These are phyloP conservation scores for Apophysomyces ossiformis DNA, from an alignment of 371 early-diverging fungal species.

Conservation along the genomic window DNA sequence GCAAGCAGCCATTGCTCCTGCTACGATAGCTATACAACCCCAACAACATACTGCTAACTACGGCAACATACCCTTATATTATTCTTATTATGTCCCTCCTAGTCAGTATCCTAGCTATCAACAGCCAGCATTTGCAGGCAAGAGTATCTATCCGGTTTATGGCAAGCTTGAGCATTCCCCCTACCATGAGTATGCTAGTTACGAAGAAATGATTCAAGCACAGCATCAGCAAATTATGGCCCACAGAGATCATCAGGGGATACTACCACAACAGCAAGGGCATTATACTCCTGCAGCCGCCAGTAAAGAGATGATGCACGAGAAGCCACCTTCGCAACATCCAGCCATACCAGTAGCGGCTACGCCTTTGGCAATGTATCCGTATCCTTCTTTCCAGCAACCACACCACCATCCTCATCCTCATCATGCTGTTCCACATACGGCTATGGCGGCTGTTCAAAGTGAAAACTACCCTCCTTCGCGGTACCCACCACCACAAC, in stretches of 20 bases:
- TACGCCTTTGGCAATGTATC: background rate
- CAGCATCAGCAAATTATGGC: background rate
- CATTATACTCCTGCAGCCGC: background rate
- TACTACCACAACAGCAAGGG: background rate
- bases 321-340: background rate
- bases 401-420: background rate
- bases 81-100: constrained; percentile 70
- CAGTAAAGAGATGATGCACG: background rate
- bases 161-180: constrained; percentile 3
- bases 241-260: background rate
- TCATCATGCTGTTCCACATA: background rate
- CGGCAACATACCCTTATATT: constrained; percentile 60
- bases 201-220: constrained; percentile 12
- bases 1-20: constrained; percentile 10
- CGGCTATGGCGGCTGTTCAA: background rate
- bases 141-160: constrained; percentile 9
- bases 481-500: constrained; percentile 4
- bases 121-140: constrained; percentile 66
- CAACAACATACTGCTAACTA: constrained; percentile 40
- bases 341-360: background rate
- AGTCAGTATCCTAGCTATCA: constrained; percentile 72
- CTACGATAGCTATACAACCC: constrained; percentile 14
- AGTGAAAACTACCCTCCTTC: constrained; percentile 1
- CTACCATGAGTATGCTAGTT: constrained; percentile 13
- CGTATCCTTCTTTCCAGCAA: constrained; percentile 3